Conservation (phyloP, 192 early-diverging fungal genomes). For the Podila clonocystis region DNA sequence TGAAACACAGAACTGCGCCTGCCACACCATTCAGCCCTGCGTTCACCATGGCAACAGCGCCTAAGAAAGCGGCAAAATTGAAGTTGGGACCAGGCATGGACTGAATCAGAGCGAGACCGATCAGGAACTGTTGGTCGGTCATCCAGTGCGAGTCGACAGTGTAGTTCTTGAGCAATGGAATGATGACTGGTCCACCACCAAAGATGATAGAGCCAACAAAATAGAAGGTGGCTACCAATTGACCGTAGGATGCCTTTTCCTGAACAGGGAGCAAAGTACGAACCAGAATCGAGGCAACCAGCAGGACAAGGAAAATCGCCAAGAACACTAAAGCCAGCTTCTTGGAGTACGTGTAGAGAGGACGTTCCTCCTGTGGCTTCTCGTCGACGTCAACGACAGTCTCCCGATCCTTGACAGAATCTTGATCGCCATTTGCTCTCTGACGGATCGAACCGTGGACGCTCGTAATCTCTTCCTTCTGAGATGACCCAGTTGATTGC, state of each 20-base stretch:
- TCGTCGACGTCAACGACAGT: not conserved
- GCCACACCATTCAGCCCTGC: slow-evolving; percentile 38
- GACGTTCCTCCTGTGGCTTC: not conserved
- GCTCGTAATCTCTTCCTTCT: not conserved
- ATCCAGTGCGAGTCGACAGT: slow-evolving; percentile 67
- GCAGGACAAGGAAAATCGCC: slow-evolving; percentile 54
- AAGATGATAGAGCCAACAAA: slow-evolving; percentile 69
- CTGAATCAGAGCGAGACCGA: slow-evolving; percentile 73
- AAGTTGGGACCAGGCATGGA: slow-evolving; percentile 69
- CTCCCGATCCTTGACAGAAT: not conserved
- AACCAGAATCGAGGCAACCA: slow-evolving; percentile 60
- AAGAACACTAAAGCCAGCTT: slow-evolving; percentile 54
- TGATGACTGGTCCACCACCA: slow-evolving; percentile 73
- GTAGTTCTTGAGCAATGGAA: slow-evolving; percentile 64
- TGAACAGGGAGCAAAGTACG: slow-evolving; percentile 19
- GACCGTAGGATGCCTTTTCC: slow-evolving; percentile 19
- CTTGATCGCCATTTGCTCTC: not conserved
- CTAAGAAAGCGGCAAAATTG: slow-evolving; percentile 73
- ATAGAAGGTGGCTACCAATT: slow-evolving; percentile 62
- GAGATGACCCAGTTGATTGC: not conserved
- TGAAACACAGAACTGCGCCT: slow-evolving; percentile 62
- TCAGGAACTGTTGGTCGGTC: slow-evolving; percentile 63
- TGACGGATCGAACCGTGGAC: not conserved
- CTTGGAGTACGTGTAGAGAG: slow-evolving; percentile 37
- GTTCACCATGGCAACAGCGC: slow-evolving; percentile 62